Base-by-base conservation (phyloP, 306 rosid genomes). In the Alnus glutinosa region DNA sequence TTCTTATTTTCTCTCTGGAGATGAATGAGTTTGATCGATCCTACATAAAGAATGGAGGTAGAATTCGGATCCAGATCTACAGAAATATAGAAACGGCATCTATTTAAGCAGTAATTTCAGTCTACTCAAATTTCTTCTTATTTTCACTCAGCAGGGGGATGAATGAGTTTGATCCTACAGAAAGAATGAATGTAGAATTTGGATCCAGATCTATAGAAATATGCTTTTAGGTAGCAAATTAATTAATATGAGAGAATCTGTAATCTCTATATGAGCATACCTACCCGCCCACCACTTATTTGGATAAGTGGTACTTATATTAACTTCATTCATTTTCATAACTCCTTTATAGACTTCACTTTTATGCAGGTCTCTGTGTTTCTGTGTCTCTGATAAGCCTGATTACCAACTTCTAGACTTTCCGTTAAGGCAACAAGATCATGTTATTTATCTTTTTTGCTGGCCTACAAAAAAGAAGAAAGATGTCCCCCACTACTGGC, bases 401-500 rank as follows among this genome's bases (percentile, higher is more conserved):
- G 49, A 67, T 14, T 39, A 67, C 55, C 71, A 55, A 75, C 73
- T 74, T 23, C 28, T 82, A 54, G 70, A 9, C 49, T 79, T 66
- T 77, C 69, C 61, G 71, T 55, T 77, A 36, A 77, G 88, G 76
- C 73, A 85, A 71, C 86, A 83, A 79, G 70, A 77, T 81, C 83
- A 83, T 59, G 83, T 77, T 83, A 75, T 50, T 63, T 57, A 6
- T 55, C 62, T 55, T 28, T 54, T 30, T 23, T 9, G 59, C 18
- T 83, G 82, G 67, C 80, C 88, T 66, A 82, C 82, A 59, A 70
- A 67, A 70, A 72, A 75, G 79, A 59, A 54, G 76, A 84, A 76
- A 83, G 83, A 77, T 82, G 89, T 77, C 73, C 66, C 88, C 89
- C 89, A 79, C 85, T 79, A 81, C 64, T 8, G 37, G 55, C 70